A percentile compares a stretch with the other conserved stretches of the same genome.
phyloP scores from a whole-genome alignment of 805 yeast genomes.

The Zygosaccharomyces kombuchaensis region DNA sequence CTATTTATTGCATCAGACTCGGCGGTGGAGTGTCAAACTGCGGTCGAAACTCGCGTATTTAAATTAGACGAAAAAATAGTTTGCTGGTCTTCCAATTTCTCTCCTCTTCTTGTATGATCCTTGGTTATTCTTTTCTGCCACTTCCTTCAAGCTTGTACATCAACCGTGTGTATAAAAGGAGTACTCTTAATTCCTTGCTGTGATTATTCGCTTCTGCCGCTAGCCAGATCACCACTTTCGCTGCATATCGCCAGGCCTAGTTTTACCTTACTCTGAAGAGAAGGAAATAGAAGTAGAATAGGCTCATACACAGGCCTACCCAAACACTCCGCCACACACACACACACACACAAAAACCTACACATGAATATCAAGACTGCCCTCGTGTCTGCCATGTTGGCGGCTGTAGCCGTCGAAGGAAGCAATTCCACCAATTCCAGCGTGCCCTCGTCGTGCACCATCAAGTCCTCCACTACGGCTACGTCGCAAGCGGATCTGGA shows the following conservation, averaged over 20 bases:
- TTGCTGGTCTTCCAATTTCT: background rate
- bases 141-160: background rate
- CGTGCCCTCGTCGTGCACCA: conserved; percentile 61
- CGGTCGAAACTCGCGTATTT: conserved; percentile 5
- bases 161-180: background rate
- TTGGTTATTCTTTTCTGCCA: background rate
- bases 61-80: conserved; percentile 2
- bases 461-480: conserved; percentile 60
- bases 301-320: no score
- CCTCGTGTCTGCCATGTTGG: conserved; percentile 46
- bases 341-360: background rate
- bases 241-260: background rate
- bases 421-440: conserved; percentile 44
- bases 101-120: background rate
- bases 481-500: conserved; percentile 79
- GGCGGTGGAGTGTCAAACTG: background rate
- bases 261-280: background rate
- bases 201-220: background rate
- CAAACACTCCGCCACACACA: background rate
- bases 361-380: conserved; percentile 54
- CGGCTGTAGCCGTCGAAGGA: conserved; percentile 45
- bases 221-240: background rate
- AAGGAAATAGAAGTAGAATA: no score
- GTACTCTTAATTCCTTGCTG: background rate
- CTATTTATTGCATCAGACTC: background rate